phyloP scores from a whole-genome alignment of 1,139 yeast species.

The Sugiyamaella novakii region DNA sequence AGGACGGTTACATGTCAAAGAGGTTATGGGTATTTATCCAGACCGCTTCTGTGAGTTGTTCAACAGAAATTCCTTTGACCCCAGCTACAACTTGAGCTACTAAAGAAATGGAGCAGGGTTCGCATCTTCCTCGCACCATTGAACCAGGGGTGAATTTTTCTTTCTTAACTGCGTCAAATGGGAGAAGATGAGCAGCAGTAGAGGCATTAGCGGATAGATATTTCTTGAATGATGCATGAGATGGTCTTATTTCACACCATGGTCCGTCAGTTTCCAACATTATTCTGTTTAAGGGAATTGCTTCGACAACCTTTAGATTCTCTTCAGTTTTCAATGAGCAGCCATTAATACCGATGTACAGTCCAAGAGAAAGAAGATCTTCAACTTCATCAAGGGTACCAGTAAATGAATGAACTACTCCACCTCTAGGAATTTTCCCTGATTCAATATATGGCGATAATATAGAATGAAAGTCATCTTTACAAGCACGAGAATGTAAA shows the following conservation, averaged over 20 bases:
- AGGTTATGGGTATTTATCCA: constrained; percentile 65
- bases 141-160: constrained; percentile 55
- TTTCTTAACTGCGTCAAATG: constrained; percentile 65
- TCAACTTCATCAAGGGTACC: constrained; percentile 68
- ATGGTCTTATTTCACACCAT: constrained; percentile 91
- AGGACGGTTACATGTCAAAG: constrained; percentile 41
- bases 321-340: constrained; percentile 83
- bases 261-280: constrained; percentile 96
- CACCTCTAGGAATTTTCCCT: constrained; percentile 47
- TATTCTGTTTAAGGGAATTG: constrained; percentile 66
- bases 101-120: constrained; percentile 81
- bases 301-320: constrained; percentile 64
- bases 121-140: constrained; percentile 82
- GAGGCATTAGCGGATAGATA: constrained; percentile 44
- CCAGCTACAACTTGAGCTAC: constrained; percentile 79
- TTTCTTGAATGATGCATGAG: constrained; percentile 72
- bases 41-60: constrained; percentile 59
- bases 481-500: constrained; percentile 87
- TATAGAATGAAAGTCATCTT: constrained; percentile 71
- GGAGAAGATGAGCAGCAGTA: constrained; percentile 44
- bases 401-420: constrained; percentile 93
- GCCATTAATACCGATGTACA: constrained; percentile 85
- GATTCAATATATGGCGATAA: constrained; percentile 56
- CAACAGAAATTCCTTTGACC: constrained; percentile 53
- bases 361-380: constrained; percentile 57